A percentile compares a stretch with the other conserved stretches of the same genome.
Evolutionary conservation across 2,329 filamentous ascomycete genomes (phyloP).

Genomic region (Metarhizium humberi): DNA sequence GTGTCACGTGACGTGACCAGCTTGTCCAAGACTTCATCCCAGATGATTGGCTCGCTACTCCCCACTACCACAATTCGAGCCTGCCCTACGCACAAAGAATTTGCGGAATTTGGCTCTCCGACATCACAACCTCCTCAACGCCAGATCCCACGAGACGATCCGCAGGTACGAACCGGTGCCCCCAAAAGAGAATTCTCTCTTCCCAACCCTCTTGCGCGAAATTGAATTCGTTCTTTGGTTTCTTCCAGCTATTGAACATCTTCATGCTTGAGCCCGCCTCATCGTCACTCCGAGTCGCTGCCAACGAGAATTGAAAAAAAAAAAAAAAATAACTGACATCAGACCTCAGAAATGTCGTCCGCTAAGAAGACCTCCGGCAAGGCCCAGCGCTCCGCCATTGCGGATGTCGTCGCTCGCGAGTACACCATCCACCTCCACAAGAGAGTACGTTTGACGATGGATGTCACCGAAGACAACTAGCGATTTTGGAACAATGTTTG

Average conservation of each 20-base stretch:
- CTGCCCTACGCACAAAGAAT: conserved; percentile 34
- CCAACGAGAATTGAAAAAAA: conserved; percentile 1
- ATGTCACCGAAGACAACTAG: conserved; percentile 3
- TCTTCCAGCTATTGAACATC: neutral
- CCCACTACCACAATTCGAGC: conserved; percentile 23
- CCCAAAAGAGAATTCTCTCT: conserved; percentile 7
- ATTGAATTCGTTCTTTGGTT: neutral
- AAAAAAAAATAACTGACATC: conserved; percentile 15
- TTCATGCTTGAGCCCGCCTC: neutral
- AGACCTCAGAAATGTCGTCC: conserved; percentile 31
- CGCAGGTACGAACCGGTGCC: conserved; percentile 28
- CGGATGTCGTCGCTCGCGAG: conserved; percentile 98
- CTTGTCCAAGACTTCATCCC: neutral
- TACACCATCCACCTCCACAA: conserved; percentile 99
- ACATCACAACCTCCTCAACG: conserved; percentile 28
- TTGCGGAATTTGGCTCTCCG: conserved; percentile 28
- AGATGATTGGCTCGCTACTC: conserved; percentile 27
- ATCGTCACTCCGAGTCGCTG: conserved; percentile 1
- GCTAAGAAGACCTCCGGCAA: conserved; percentile 28
- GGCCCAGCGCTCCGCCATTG: conserved; percentile 79
- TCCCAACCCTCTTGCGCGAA: neutral
- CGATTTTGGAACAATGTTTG: conserved; percentile 1
- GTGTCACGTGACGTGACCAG: conserved; percentile 16
- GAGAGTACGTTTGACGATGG: conserved; percentile 40
- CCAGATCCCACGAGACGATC: conserved; percentile 30